Evolutionary conservation across 2,329 filamentous ascomycete species (phyloP).

Genomic region (Aspergillus ochraceoroseus): DNA sequence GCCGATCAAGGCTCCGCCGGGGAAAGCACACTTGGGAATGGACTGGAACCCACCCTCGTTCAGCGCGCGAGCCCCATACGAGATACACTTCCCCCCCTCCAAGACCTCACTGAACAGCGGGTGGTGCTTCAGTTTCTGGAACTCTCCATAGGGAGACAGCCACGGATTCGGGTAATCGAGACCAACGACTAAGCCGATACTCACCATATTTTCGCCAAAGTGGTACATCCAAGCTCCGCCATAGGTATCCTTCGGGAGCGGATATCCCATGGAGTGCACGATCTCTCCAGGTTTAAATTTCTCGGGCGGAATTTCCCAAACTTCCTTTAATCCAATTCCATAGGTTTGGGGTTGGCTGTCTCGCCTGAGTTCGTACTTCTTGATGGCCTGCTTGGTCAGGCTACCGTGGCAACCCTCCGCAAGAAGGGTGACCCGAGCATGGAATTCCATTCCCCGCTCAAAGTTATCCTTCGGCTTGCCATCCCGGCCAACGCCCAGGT

Average conservation of each 20-base stretch:
- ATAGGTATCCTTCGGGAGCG: constrained; percentile 80
- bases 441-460: constrained; percentile 97
- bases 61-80: constrained; percentile 85
- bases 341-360: constrained; percentile 95
- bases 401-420: constrained; percentile 95
- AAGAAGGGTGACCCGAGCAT: constrained; percentile 84
- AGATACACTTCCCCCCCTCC: constrained; percentile 96
- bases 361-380: constrained; percentile 83
- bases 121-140: constrained; percentile 98
- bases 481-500: constrained; percentile 75
- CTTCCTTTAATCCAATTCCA: constrained; percentile 88
- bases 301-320: constrained; percentile 91
- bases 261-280: constrained; percentile 88
- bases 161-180: constrained; percentile 96
- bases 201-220: constrained; percentile 95
- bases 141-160: constrained; percentile 91
- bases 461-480: constrained; percentile 86
- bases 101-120: constrained; percentile 80
- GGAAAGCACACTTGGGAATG: constrained; percentile 94
- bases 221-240: constrained; percentile 99
- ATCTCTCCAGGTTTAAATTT: constrained; percentile 87
- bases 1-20: constrained; percentile 89
- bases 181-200: constrained; percentile 82
- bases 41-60: constrained; percentile 96
- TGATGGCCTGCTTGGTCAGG: constrained; percentile 88